A percentile compares a stretch with the other conserved stretches of the same genome.
Conservation (phyloP, 192 early-diverging fungal species). For the Coemansia sp. region DNA sequence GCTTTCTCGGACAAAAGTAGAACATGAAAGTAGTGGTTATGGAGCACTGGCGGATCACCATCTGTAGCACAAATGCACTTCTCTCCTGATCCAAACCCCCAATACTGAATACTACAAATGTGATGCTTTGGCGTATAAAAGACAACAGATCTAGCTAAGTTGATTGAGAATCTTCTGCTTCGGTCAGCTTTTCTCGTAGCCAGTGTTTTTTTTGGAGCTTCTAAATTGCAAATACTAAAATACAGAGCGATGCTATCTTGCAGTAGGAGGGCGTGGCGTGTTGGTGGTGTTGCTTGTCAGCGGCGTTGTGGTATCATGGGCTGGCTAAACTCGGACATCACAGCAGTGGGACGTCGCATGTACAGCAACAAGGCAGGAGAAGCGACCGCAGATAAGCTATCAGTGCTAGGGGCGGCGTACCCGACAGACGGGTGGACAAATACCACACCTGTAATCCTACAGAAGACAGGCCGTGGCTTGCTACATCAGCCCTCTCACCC, state of each 20-base stretch:
- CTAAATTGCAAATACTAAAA: not conserved
- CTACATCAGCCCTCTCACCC: conserved; percentile 81
- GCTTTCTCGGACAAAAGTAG: too few relatives aligned
- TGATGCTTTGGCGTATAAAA: too few relatives aligned
- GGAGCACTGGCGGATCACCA: too few relatives aligned
- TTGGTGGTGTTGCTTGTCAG: not conserved
- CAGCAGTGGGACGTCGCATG: conserved; percentile 1
- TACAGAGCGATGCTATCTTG: not conserved
- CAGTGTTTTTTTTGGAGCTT: not conserved
- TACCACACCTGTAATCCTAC: conserved; percentile 68
- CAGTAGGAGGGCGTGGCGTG: not conserved
- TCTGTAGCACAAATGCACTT: too few relatives aligned
- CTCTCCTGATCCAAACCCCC: too few relatives aligned
- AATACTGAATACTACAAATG: too few relatives aligned
- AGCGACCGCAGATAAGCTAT: not conserved
- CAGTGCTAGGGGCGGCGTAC: conserved; percentile 28
- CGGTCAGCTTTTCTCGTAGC: not conserved
- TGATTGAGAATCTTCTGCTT: not conserved
- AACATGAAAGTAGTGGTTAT: too few relatives aligned
- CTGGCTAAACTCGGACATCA: not conserved
- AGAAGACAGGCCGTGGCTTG: conserved; percentile 72
- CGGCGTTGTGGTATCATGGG: not conserved
- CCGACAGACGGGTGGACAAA: conserved; percentile 75
- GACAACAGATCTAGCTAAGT: too few relatives aligned
- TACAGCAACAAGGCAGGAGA: conserved; percentile 3